phyloP scores from a whole-genome alignment of 164 flowering plant genomes.

The Nymphaea thermarum region DNA sequence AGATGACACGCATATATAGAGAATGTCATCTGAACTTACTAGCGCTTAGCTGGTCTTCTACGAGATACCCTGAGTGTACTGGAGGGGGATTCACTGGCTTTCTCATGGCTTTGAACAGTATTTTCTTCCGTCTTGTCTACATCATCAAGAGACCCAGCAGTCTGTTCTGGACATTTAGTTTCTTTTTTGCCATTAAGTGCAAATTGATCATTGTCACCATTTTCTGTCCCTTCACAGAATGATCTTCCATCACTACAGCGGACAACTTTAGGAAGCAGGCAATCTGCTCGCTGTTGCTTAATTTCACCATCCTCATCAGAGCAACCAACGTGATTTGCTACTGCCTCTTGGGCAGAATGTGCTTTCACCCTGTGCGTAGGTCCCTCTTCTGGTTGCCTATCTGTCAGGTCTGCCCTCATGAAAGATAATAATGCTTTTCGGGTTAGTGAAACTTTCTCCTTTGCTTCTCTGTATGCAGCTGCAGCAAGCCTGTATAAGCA shows the following conservation, averaged over 20 bases:
- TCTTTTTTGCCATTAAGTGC: background rate
- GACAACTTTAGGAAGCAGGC: background rate
- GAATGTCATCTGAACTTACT: background rate
- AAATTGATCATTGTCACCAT: background rate
- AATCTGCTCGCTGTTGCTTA: background rate
- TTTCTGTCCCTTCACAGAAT: background rate
- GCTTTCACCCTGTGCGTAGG: background rate
- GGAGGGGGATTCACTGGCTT: background rate
- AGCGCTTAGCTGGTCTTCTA: background rate
- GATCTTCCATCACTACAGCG: background rate
- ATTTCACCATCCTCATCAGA: background rate
- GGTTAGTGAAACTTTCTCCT: conserved; percentile 19
- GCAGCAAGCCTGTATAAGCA: conserved; percentile 46
- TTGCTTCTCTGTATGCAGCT: conserved; percentile 25
- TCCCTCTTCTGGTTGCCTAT: background rate
- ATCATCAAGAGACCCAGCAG: background rate
- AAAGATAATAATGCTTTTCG: conserved; percentile 32
- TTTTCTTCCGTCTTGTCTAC: background rate
- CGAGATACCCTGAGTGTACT: background rate
- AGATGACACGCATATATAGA: background rate
- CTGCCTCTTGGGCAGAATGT: background rate
- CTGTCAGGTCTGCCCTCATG: conserved; percentile 7
- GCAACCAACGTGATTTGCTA: background rate
- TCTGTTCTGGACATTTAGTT: background rate
- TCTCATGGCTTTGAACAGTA: background rate